A percentile compares a stretch with the other conserved stretches of the same genome.
phyloP scores from a whole-genome alignment of 345 rosid species.

The Aethionema arabicum region DNA sequence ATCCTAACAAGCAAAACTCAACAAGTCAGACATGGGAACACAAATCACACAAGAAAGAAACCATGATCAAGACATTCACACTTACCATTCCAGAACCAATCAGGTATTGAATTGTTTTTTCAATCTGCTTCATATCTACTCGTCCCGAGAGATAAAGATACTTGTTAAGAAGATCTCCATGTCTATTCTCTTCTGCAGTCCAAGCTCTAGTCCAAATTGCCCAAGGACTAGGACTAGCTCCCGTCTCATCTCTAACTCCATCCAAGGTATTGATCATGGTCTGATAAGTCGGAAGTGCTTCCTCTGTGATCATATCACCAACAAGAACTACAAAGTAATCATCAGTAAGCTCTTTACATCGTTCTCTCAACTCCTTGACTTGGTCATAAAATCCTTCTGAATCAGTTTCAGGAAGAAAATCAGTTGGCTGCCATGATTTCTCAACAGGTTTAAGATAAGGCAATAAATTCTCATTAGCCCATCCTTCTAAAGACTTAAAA shows the following conservation, averaged over 20 bases:
- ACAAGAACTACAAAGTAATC: constrained; percentile 39
- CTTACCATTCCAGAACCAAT: constrained; percentile 46
- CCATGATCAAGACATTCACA: not conserved
- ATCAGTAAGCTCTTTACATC: constrained; percentile 43
- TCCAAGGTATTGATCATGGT: constrained; percentile 78
- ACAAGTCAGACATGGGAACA: not conserved
- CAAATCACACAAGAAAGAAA: not conserved
- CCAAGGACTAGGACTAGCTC: constrained; percentile 48
- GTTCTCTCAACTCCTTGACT: constrained; percentile 55
- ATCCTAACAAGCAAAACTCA: constrained; percentile 42
- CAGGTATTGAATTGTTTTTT: constrained; percentile 51
- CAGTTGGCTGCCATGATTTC: constrained; percentile 66
- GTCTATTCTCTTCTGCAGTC: constrained; percentile 66
- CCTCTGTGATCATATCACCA: constrained; percentile 68
- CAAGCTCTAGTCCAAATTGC: constrained; percentile 57
- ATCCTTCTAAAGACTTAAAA: constrained; percentile 50
- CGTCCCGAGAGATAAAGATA: constrained; percentile 60
- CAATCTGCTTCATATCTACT: constrained; percentile 58
- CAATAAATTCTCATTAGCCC: constrained; percentile 47
- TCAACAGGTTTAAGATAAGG: constrained; percentile 57
- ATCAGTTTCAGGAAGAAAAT: constrained; percentile 56
- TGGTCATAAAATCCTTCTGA: constrained; percentile 58
- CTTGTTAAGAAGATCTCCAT: constrained; percentile 63
- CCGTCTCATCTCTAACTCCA: constrained; percentile 37
- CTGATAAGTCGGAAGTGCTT: constrained; percentile 82